phyloP scores from a whole-genome alignment of 192 early-diverging fungal genomes.

The Spizellomyces punctatus region DNA sequence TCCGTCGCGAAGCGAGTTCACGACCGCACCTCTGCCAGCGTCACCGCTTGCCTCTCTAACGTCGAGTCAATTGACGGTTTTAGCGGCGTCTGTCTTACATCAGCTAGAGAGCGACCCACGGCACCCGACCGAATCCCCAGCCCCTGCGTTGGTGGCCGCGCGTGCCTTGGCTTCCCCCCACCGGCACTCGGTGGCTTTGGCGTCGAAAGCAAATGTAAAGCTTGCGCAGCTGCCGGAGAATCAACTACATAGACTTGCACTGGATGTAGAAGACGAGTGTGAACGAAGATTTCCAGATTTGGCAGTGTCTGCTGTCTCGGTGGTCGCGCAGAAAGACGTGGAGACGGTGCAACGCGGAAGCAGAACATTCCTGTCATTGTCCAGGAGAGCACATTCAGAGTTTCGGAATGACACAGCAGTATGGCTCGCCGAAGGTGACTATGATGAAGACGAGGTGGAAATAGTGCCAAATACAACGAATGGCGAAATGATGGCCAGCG shows the following conservation, averaged over 20 bases:
- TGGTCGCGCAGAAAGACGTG: background rate
- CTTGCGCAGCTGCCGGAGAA: background rate
- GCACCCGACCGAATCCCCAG: background rate
- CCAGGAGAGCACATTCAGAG: background rate
- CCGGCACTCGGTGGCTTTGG: background rate
- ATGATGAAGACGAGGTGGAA: too few species aligned
- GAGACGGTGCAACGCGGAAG: constrained; percentile 2
- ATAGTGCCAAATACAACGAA: too few species aligned
- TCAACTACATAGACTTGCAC: constrained; percentile 14
- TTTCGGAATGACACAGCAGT: too few species aligned
- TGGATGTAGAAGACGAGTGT: constrained; percentile 24
- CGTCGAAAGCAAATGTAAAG: constrained; percentile 6
- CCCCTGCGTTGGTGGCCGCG: constrained; percentile 6
- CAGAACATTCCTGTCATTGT: constrained; percentile 19
- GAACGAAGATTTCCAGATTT: constrained; percentile 30
- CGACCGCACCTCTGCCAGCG: background rate
- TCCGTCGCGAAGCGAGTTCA: background rate
- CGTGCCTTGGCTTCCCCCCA: constrained; percentile 11
- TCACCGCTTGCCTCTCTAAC: background rate
- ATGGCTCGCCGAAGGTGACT: too few species aligned
- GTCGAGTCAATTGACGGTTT: background rate
- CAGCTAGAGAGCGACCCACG: background rate
- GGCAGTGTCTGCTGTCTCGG: constrained; percentile 15
- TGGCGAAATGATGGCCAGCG: too few species aligned
- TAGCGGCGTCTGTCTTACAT: background rate